phyloP scores from a whole-genome alignment of 306 rosid genomes.

The Castanea sativa region DNA sequence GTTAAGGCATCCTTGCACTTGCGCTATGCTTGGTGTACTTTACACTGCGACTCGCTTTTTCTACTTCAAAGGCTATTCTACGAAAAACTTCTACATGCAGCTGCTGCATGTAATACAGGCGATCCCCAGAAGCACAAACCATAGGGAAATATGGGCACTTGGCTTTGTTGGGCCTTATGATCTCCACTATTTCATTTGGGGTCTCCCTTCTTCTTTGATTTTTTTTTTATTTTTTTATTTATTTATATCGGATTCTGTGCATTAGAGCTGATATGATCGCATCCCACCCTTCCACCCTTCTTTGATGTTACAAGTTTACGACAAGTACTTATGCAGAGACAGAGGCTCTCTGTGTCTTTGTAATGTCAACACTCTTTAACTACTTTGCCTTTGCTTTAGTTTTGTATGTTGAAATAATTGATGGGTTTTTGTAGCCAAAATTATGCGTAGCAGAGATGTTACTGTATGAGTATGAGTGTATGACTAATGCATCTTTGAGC shows the following conservation, averaged over 20 bases:
- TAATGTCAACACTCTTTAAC: background rate
- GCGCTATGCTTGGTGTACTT: constrained; percentile 45
- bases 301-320: too few species aligned
- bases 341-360: too few species aligned
- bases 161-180: constrained; percentile 49
- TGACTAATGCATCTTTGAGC: background rate
- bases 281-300: too few species aligned
- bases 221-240: too few species aligned
- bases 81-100: too few species aligned
- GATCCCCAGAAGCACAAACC: constrained; percentile 61
- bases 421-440: background rate
- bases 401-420: background rate
- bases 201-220: constrained; percentile 36
- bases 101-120: constrained; percentile 31
- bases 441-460: background rate
- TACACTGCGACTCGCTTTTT: constrained; percentile 50
- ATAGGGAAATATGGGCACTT: constrained; percentile 47
- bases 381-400: background rate
- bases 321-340: too few species aligned
- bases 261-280: too few species aligned
- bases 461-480: background rate
- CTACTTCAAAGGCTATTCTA: constrained; percentile 76
- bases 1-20: constrained; percentile 48
- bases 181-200: constrained; percentile 60
- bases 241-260: too few species aligned